These are phyloP conservation scores for Cercophora sp. DNA, from an alignment of 495 filamentous ascomycete genomes.

Conservation along the genomic window DNA sequence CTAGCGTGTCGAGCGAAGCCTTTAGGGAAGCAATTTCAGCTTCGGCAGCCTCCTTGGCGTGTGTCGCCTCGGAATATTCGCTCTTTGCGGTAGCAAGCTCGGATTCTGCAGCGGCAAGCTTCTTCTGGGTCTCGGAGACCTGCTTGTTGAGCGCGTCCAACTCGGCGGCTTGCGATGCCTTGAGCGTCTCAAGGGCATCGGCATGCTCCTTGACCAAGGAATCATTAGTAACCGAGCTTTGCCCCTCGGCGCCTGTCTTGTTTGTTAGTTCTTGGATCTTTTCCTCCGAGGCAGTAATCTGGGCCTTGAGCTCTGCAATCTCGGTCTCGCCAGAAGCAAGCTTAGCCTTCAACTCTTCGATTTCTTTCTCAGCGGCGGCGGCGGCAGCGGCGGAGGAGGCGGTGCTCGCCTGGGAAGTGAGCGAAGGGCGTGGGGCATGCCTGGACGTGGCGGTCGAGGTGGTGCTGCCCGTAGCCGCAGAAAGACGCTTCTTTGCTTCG, in stretches of 20 bases:
- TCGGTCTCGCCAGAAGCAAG: constrained; percentile 43
- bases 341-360: constrained; percentile 51
- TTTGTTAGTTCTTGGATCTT: constrained; percentile 41
- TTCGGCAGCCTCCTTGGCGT: constrained; percentile 36
- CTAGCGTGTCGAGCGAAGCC: constrained; percentile 37
- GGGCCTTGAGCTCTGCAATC: constrained; percentile 45
- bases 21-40: constrained; percentile 39
- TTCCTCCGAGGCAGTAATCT: constrained; percentile 42
- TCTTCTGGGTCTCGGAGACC: constrained; percentile 38
- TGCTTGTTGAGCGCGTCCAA: constrained; percentile 40
- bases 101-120: constrained; percentile 39
- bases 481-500: constrained; percentile 50
- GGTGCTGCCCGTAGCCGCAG: constrained; percentile 28
- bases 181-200: constrained; percentile 41
- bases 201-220: constrained; percentile 35
- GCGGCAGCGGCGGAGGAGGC: constrained; percentile 33
- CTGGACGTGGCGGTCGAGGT: constrained; percentile 19
- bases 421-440: constrained; percentile 38
- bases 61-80: constrained; percentile 32
- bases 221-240: constrained; percentile 12
- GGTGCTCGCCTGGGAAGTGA: constrained; percentile 26
- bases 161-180: constrained; percentile 43
- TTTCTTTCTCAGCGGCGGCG: constrained; percentile 41
- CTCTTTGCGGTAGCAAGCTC: constrained; percentile 35
- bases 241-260: constrained; percentile 28